phyloP scores from a whole-genome alignment of 2,329 filamentous ascomycete species.

The Ceratocystis papillata region DNA sequence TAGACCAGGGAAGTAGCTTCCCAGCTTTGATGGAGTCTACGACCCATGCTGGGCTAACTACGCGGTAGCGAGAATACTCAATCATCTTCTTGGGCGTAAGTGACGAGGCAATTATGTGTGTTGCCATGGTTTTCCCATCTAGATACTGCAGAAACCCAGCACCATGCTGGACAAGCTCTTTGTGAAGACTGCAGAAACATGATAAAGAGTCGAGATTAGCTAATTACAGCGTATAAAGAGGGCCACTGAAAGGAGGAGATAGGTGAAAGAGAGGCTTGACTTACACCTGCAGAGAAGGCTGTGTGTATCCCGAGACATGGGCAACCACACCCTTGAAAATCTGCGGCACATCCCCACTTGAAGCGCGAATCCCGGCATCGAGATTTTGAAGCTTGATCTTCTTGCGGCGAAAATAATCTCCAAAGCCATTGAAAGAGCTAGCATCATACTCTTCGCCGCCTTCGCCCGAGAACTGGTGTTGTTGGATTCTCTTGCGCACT shows the following conservation, averaged over 20 bases:
- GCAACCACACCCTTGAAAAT: constrained; percentile 88
- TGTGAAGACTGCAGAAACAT: constrained; percentile 50
- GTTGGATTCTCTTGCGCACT: constrained; percentile 51
- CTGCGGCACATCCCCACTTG: constrained; percentile 51
- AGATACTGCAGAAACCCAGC: constrained; percentile 91
- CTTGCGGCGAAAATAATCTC: constrained; percentile 88
- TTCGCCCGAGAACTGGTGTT: constrained; percentile 66
- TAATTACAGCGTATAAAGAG: constrained; percentile 24
- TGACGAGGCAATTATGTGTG: constrained; percentile 86
- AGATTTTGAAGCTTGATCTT: constrained; percentile 96
- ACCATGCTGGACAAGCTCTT: constrained; percentile 81
- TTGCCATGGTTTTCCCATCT: constrained; percentile 87
- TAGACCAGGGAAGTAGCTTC: constrained; percentile 71
- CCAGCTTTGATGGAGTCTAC: constrained; percentile 78
- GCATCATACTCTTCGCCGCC: constrained; percentile 81
- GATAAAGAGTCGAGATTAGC: neutral
- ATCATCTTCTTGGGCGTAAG: constrained; percentile 86
- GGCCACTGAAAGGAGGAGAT: neutral
- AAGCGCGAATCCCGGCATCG: constrained; percentile 66
- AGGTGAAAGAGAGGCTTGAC: constrained; percentile 25
- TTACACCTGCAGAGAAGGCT: constrained; percentile 73
- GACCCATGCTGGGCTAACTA: constrained; percentile 92
- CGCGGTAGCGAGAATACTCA: constrained; percentile 76
- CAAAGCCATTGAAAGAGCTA: constrained; percentile 79
- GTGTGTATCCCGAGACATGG: constrained; percentile 91